A percentile compares a stretch with the other conserved stretches of the same genome.
These are phyloP conservation scores for Coniochaeta hoffmannii DNA, from an alignment of 2,329 filamentous ascomycete species.

Conservation along the genomic window DNA sequence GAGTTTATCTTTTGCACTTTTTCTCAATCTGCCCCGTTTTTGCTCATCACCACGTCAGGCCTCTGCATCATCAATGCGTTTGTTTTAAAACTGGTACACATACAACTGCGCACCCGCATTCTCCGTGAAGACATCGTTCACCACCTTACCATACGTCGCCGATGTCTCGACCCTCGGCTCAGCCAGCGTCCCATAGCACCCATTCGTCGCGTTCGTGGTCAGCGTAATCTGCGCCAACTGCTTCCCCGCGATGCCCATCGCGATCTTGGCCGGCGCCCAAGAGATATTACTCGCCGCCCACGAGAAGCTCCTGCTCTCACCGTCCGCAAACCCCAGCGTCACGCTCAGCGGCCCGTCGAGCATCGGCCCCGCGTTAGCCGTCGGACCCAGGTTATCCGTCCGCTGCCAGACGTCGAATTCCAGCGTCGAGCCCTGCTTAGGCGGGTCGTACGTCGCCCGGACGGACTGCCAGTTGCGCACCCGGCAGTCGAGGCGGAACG, in stretches of 20 bases:
- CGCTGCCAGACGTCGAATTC: slow-evolving; percentile 1
- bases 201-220: not conserved
- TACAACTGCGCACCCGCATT: not conserved
- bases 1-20: not conserved
- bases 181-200: not conserved
- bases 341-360: not conserved
- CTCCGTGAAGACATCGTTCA: not conserved
- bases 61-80: too few relatives aligned
- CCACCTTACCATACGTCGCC: not conserved
- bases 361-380: not conserved
- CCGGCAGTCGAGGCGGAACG: not conserved
- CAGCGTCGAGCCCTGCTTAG: not conserved
- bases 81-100: not conserved
- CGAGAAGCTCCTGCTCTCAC: not conserved
- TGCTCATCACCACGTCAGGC: not conserved
- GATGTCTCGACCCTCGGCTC: not conserved
- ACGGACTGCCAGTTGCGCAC: not conserved
- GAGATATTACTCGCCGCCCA: not conserved
- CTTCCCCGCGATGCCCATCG: not conserved
- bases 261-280: not conserved
- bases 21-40: too few relatives aligned
- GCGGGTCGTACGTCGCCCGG: not conserved
- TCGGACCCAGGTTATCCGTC: not conserved
- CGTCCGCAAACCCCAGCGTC: not conserved
- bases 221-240: not conserved